A percentile compares a stretch with the other conserved stretches of the same genome.
These are phyloP conservation scores for Fusarium vanettenii DNA, from an alignment of 2,329 filamentous ascomycete species.

Conservation along the genomic window DNA sequence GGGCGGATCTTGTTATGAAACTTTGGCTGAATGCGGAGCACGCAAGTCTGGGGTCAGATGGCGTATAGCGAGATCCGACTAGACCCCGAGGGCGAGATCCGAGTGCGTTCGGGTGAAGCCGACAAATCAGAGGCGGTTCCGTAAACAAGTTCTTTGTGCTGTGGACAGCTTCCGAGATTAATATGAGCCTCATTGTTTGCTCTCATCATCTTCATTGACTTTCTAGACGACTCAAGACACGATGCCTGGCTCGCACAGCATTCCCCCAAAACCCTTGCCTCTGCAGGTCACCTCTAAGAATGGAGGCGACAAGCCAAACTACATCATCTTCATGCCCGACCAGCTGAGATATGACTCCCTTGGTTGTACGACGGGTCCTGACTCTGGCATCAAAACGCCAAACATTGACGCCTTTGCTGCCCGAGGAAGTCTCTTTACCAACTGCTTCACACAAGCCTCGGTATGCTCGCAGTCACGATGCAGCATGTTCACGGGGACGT, in stretches of 20 bases:
- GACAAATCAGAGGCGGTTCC: neutral
- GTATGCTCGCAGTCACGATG: conserved; percentile 60
- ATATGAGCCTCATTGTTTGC: neutral
- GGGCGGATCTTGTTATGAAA: conserved; percentile 8
- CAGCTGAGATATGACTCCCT: conserved; percentile 59
- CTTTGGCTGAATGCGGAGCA: neutral
- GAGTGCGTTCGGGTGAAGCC: neutral
- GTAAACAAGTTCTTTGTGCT: neutral
- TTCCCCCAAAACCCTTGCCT: conserved; percentile 38
- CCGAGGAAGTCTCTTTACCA: conserved; percentile 55
- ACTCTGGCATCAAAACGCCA: conserved; percentile 48
- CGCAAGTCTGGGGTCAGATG: conserved; percentile 18
- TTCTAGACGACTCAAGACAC: neutral
- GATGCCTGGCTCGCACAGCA: conserved; percentile 16
- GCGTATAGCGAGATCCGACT: conserved; percentile 22
- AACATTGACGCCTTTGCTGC: conserved; percentile 56
- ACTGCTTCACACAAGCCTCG: conserved; percentile 58
- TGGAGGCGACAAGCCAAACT: conserved; percentile 48
- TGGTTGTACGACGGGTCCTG: conserved; percentile 46
- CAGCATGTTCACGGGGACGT: conserved; percentile 59
- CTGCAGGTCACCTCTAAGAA: conserved; percentile 40
- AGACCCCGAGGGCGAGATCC: conserved; percentile 30
- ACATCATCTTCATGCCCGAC: conserved; percentile 61
- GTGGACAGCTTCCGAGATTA: neutral
- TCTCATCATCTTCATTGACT: neutral